phyloP scores from a whole-genome alignment of 352 stramenopile genomes.

The Phytophthora podocarpi region DNA sequence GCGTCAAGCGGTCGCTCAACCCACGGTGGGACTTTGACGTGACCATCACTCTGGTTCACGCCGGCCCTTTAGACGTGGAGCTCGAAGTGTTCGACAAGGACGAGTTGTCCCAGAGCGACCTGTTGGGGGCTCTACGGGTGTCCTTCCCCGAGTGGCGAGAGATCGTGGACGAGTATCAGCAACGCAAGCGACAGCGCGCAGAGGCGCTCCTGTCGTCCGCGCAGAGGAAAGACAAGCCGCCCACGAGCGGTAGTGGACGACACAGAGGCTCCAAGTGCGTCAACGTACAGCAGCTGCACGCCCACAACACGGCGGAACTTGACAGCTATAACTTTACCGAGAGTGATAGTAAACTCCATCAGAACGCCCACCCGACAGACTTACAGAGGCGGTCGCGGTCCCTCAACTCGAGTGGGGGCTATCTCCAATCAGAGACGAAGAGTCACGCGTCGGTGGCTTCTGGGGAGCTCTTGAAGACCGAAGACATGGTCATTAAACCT shows the following conservation, averaged over 20 bases:
- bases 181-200: conserved; percentile 26
- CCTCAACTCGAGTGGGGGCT: conserved; percentile 42
- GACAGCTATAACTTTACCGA: conserved; percentile 3
- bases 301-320: conserved; percentile 3
- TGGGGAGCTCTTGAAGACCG: conserved; percentile 2
- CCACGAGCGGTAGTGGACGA: neutral
- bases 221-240: conserved; percentile 3
- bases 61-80: conserved; percentile 64
- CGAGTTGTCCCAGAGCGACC: conserved; percentile 68
- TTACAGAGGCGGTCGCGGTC: conserved; percentile 42
- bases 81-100: conserved; percentile 82
- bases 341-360: conserved; percentile 37
- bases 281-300: conserved; percentile 21
- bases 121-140: conserved; percentile 70
- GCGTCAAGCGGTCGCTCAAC: conserved; percentile 74
- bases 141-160: conserved; percentile 72
- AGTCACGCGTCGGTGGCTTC: conserved; percentile 24
- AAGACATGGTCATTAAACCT: conserved; percentile 49
- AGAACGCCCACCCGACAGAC: conserved; percentile 17
- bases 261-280: conserved; percentile 26
- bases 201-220: conserved; percentile 1
- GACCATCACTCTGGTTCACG: conserved; percentile 58
- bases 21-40: conserved; percentile 77
- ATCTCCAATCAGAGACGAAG: conserved; percentile 33
- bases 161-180: conserved; percentile 50